phyloP scores from a whole-genome alignment of 2,329 filamentous ascomycete genomes.

The Monosporascus sp. region DNA sequence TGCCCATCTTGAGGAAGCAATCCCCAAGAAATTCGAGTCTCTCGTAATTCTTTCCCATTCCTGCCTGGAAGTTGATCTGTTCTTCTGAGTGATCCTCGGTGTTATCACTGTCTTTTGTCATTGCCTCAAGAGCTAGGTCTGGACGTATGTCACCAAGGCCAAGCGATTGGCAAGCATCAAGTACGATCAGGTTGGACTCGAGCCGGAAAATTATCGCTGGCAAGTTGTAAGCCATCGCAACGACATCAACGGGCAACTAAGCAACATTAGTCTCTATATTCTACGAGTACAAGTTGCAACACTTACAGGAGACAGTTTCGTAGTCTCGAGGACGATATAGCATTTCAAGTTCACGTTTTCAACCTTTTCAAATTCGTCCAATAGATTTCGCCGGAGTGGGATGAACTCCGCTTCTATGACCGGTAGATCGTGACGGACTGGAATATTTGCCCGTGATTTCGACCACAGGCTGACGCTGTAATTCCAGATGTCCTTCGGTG shows the following conservation, averaged over 20 bases:
- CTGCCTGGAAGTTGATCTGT: conserved; percentile 68
- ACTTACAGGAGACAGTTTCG: conserved; percentile 71
- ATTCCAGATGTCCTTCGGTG: conserved; percentile 62
- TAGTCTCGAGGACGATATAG: conserved; percentile 70
- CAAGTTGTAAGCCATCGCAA: conserved; percentile 67
- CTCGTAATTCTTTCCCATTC: conserved; percentile 95
- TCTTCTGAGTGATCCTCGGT: conserved; percentile 64
- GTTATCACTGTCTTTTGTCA: conserved; percentile 90
- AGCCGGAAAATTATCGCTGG: conserved; percentile 81
- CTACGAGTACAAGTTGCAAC: neutral
- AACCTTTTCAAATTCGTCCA: conserved; percentile 61
- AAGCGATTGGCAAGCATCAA: conserved; percentile 66
- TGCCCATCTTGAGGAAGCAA: conserved; percentile 92
- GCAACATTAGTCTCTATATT: conserved; percentile 11
- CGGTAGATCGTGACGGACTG: conserved; percentile 65
- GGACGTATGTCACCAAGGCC: conserved; percentile 57
- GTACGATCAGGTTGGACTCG: conserved; percentile 73
- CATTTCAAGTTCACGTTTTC: conserved; percentile 43
- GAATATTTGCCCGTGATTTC: conserved; percentile 46
- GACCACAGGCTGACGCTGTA: conserved; percentile 76
- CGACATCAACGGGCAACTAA: conserved; percentile 64
- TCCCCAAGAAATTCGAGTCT: conserved; percentile 90
- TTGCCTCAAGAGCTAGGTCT: conserved; percentile 72
- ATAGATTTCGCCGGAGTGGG: conserved; percentile 72
- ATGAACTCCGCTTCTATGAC: conserved; percentile 74